Percentiles rank a stretch among this genome's conserved stretches.
Conservation (phyloP, 192 early-diverging fungal genomes). For the Polychytrium aggregatum region DNA sequence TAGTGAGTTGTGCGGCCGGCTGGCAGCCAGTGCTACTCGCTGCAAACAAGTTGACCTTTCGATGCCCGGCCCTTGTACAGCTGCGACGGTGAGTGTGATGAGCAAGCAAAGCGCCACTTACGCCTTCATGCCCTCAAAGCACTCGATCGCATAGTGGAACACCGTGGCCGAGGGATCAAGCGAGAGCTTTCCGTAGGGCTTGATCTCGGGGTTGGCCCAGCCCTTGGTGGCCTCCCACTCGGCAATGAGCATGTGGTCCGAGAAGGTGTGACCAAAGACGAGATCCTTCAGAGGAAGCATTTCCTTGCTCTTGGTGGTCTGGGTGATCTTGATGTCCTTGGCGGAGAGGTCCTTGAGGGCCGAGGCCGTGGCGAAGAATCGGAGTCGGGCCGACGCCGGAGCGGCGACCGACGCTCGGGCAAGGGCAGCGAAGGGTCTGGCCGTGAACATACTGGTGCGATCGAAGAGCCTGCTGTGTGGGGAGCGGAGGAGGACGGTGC, state of each 20-base stretch:
- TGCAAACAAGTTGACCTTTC: too few relatives aligned
- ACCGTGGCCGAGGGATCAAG: slow-evolving; percentile 80
- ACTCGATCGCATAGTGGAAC: slow-evolving; percentile 89
- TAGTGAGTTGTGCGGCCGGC: too few relatives aligned
- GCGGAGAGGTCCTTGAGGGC: slow-evolving; percentile 4
- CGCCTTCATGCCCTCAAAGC: slow-evolving; percentile 63
- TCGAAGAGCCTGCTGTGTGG: too few relatives aligned
- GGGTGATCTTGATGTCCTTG: neutral
- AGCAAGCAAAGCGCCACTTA: slow-evolving; percentile 1
- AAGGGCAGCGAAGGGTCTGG: too few relatives aligned
- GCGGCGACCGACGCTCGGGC: too few relatives aligned
- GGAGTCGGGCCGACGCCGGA: too few relatives aligned
- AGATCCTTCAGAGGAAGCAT: slow-evolving; percentile 43
- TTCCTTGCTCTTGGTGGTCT: slow-evolving; percentile 18
- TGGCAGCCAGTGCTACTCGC: too few relatives aligned
- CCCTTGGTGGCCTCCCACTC: slow-evolving; percentile 62
- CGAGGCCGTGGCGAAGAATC: too few relatives aligned
- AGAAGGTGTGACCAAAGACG: slow-evolving; percentile 80
- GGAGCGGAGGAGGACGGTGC: too few relatives aligned
- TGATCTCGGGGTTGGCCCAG: slow-evolving; percentile 77
- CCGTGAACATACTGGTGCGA: too few relatives aligned
- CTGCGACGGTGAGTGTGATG: neutral
- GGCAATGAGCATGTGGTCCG: slow-evolving; percentile 90
- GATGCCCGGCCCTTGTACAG: too few relatives aligned
- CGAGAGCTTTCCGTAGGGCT: slow-evolving; percentile 68